Evolutionary conservation across 2,329 filamentous ascomycete species (phyloP).

Genomic region (Stagonosporopsis rhizophila): DNA sequence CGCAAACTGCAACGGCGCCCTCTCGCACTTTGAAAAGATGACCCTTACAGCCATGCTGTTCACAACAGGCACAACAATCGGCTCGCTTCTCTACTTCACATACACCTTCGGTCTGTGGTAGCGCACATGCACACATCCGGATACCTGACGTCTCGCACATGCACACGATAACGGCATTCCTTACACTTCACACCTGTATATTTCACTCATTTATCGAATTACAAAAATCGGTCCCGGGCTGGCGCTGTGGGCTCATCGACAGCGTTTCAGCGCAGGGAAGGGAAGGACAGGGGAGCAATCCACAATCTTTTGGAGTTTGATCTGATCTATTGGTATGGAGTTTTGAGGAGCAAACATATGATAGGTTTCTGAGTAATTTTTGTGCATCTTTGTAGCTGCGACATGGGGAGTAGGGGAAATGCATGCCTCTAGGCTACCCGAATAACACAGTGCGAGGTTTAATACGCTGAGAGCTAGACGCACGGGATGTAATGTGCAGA

Average conservation of each 20-base stretch:
- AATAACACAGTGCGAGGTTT: constrained; percentile 2
- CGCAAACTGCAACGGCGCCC: constrained; percentile 62
- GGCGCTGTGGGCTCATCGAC: constrained; percentile 22
- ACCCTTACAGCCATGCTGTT: constrained; percentile 63
- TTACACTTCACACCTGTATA: constrained; percentile 31
- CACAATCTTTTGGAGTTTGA: constrained; percentile 19
- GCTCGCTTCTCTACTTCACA: constrained; percentile 64
- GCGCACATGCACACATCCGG: constrained; percentile 6
- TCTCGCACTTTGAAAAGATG: constrained; percentile 61
- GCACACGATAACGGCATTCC: constrained; percentile 33
- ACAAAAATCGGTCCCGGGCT: constrained; percentile 21
- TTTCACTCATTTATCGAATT: constrained; percentile 26
- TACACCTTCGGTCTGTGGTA: constrained; percentile 54
- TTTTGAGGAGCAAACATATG: constrained; percentile 18
- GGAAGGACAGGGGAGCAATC: constrained; percentile 17
- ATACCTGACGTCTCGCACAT: constrained; percentile 17
- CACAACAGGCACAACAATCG: constrained; percentile 63
- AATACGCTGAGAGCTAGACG: background rate
- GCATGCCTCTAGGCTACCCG: constrained; percentile 6
- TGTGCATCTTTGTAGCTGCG: background rate
- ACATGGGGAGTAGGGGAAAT: background rate
- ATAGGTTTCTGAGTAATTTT: background rate
- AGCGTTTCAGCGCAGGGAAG: constrained; percentile 12
- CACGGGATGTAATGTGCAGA: constrained; percentile 16
- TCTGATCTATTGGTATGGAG: constrained; percentile 20